phyloP scores from a whole-genome alignment of 495 filamentous ascomycete genomes.

The Geopyxis carbonaria region DNA sequence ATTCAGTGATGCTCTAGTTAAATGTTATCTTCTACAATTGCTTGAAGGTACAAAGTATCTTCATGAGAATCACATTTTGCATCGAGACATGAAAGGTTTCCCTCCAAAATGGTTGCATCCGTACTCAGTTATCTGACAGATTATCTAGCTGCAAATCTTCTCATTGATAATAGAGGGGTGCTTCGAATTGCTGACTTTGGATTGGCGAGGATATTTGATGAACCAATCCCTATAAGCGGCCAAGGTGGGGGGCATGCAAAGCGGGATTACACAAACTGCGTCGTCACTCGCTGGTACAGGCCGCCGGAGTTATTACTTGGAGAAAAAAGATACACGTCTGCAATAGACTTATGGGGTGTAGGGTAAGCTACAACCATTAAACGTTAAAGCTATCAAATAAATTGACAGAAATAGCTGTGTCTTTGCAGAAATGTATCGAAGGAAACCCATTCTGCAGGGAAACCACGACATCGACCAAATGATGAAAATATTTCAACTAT shows the following conservation, averaged over 20 bases:
- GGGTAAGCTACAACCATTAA: conserved; percentile 50
- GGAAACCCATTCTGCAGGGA: conserved; percentile 81
- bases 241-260: conserved; percentile 68
- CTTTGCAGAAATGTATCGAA: conserved; percentile 94
- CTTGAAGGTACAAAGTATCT: conserved; percentile 78
- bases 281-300: conserved; percentile 94
- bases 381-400: conserved; percentile 8
- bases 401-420: conserved; percentile 51
- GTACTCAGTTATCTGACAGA: conserved; percentile 17
- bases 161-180: conserved; percentile 87
- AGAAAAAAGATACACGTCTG: conserved; percentile 75
- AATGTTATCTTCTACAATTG: conserved; percentile 93
- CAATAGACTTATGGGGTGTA: conserved; percentile 97
- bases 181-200: conserved; percentile 97
- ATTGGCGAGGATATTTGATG: conserved; percentile 83
- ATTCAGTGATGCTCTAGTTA: conserved; percentile 79
- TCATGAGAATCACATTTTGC: conserved; percentile 76
- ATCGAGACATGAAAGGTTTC: conserved; percentile 85
- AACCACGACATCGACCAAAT: conserved; percentile 79
- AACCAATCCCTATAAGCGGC: conserved; percentile 58
- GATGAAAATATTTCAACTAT: conserved; percentile 80
- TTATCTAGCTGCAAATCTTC: conserved; percentile 66
- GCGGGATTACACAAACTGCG: conserved; percentile 82
- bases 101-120: not conserved
- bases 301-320: conserved; percentile 85